These are phyloP conservation scores for Globisporangium camurandrum DNA, from an alignment of 352 stramenopile genomes.

Conservation along the genomic window DNA sequence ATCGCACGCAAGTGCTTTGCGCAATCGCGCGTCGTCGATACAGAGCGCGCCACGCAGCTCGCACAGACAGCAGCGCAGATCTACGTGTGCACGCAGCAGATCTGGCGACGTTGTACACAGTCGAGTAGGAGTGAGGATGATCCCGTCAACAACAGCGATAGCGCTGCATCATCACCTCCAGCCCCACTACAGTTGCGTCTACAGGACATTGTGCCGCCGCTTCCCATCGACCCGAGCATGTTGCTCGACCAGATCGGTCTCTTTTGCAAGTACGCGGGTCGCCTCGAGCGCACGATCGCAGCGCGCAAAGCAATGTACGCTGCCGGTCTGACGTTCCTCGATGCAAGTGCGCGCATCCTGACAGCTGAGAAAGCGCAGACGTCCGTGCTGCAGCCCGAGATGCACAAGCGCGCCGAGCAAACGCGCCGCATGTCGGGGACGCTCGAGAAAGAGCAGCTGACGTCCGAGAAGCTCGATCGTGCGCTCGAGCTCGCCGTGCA, in stretches of 20 bases:
- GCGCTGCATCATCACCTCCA: too few relatives aligned
- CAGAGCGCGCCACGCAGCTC: constrained; percentile 24
- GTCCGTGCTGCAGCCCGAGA: constrained; percentile 40
- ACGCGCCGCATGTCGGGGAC: constrained; percentile 51
- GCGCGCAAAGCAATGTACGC: constrained; percentile 26
- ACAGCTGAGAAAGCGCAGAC: constrained; percentile 39
- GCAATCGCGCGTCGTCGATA: constrained; percentile 13
- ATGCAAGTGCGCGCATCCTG: constrained; percentile 42
- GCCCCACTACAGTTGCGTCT: neutral
- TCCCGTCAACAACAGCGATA: neutral
- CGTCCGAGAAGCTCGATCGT: constrained; percentile 34
- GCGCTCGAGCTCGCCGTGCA: constrained; percentile 39
- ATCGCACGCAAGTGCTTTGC: constrained; percentile 40
- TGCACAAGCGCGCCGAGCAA: constrained; percentile 29
- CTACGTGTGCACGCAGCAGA: constrained; percentile 21
- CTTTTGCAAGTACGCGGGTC: constrained; percentile 24
- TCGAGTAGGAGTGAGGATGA: neutral
- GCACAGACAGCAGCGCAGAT: constrained; percentile 32
- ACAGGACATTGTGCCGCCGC: constrained; percentile 5
- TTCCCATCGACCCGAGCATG: constrained; percentile 33
- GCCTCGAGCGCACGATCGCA: constrained; percentile 21
- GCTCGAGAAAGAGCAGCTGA: constrained; percentile 49
- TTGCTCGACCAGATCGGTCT: constrained; percentile 49
- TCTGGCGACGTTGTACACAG: neutral
- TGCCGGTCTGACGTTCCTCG: constrained; percentile 39